Percentiles rank a stretch among this genome's conserved stretches.
Conservation (phyloP, 2,329 filamentous ascomycete species). For the Pseudocercospora fuligena region DNA sequence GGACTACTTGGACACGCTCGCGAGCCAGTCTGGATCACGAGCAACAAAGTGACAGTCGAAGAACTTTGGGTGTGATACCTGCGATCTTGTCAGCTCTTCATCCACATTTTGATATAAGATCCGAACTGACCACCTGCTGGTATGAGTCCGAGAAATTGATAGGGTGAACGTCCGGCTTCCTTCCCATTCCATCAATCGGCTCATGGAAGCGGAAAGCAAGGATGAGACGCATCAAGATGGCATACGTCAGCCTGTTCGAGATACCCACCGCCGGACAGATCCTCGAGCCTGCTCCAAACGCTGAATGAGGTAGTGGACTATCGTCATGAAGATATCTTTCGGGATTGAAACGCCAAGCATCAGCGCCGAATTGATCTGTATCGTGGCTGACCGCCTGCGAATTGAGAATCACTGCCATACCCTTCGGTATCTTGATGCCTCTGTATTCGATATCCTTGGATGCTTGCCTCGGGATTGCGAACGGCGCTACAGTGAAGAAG, state of each 20-base stretch:
- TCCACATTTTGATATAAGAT: no score
- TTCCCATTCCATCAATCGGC: background rate
- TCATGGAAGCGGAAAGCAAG: slow-evolving; percentile 13
- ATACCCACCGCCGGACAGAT: slow-evolving; percentile 16
- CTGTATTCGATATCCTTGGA: background rate
- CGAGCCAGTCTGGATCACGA: slow-evolving; percentile 13
- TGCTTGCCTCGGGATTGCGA: slow-evolving; percentile 9
- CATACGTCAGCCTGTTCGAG: slow-evolving; percentile 14
- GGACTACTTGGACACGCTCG: background rate
- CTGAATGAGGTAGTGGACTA: slow-evolving; percentile 4
- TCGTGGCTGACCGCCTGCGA: slow-evolving; percentile 14
- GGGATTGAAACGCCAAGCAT: slow-evolving; percentile 15
- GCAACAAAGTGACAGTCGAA: slow-evolving; percentile 17
- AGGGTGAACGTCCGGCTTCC: slow-evolving; percentile 8
- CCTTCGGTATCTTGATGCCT: slow-evolving; percentile 10
- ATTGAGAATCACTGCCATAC: slow-evolving; percentile 16
- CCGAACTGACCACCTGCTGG: slow-evolving; percentile 6
- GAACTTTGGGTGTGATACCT: slow-evolving; percentile 12
- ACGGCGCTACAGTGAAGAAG: slow-evolving; percentile 16
- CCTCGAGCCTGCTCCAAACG: slow-evolving; percentile 12
- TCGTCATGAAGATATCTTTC: slow-evolving; percentile 9
- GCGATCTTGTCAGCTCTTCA: background rate
- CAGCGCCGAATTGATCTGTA: slow-evolving; percentile 8
- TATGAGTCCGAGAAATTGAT: slow-evolving; percentile 15
- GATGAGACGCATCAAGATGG: slow-evolving; percentile 11